phyloP scores from a whole-genome alignment of 306 rosid genomes.

The Quercus bicolor region DNA sequence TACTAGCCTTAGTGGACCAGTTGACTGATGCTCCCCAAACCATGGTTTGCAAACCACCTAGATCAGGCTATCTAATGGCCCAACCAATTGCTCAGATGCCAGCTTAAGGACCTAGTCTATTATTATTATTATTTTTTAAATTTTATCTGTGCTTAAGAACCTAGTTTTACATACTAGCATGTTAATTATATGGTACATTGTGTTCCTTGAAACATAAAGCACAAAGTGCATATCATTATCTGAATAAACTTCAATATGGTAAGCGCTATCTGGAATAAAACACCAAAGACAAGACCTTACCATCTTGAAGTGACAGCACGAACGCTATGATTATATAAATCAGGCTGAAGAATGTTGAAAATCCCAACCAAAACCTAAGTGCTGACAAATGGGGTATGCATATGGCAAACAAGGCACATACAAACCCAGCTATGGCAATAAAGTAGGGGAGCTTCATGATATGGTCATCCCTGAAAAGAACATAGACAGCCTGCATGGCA shows the following conservation, averaged over 20 bases:
- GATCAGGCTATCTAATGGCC: background rate
- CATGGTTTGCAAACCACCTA: background rate
- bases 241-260: background rate
- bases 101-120: background rate
- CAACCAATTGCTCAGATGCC: background rate
- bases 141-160: no score
- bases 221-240: background rate
- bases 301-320: conserved; percentile 63
- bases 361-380: conserved; percentile 81
- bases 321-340: conserved; percentile 58
- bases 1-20: no score
- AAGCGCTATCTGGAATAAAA: background rate
- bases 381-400: conserved; percentile 94
- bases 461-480: conserved; percentile 59
- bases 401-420: conserved; percentile 79
- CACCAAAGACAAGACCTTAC: conserved; percentile 41
- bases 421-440: conserved; percentile 74
- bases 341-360: conserved; percentile 78
- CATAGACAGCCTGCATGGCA: conserved; percentile 63
- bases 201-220: background rate
- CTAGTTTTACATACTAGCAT: background rate
- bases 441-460: conserved; percentile 78
- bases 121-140: no score
- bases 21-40: background rate
- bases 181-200: background rate